phyloP scores from a whole-genome alignment of 2,329 filamentous ascomycete species.

The Epichloe aotearoae region DNA sequence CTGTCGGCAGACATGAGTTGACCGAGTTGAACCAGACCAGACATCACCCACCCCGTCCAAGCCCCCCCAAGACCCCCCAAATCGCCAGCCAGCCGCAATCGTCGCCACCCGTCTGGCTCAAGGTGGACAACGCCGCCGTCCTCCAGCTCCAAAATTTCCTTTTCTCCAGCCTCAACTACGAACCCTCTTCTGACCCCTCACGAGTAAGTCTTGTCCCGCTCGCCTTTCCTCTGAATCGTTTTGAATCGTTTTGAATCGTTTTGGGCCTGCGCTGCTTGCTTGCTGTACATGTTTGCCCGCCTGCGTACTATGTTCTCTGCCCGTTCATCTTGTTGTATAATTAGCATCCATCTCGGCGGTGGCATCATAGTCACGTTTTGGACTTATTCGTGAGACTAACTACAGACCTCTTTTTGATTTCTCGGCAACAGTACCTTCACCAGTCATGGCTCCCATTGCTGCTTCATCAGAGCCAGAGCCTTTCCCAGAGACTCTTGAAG shows the following conservation, averaged over 20 bases:
- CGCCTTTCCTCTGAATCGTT: neutral
- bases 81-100: neutral
- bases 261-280: neutral
- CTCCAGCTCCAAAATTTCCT: neutral
- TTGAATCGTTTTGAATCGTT: neutral
- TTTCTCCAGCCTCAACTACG: neutral
- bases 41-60: too few relatives aligned
- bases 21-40: too few relatives aligned
- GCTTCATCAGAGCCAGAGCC: slow-evolving; percentile 33
- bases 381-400: neutral
- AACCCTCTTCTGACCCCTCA: neutral
- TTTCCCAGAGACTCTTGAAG: slow-evolving; percentile 19
- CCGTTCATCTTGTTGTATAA: neutral
- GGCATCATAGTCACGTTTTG: neutral
- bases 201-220: neutral
- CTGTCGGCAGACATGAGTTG: too few relatives aligned
- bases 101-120: slow-evolving; percentile 2
- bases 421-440: neutral
- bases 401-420: neutral
- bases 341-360: neutral
- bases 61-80: neutral
- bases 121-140: slow-evolving; percentile 3
- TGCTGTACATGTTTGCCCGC: too few relatives aligned
- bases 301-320: neutral
- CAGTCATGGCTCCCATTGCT: slow-evolving; percentile 41